Percentiles rank a stretch among this genome's conserved stretches.
phyloP scores from a whole-genome alignment of 805 yeast species.

The Myxozyma geophila region DNA sequence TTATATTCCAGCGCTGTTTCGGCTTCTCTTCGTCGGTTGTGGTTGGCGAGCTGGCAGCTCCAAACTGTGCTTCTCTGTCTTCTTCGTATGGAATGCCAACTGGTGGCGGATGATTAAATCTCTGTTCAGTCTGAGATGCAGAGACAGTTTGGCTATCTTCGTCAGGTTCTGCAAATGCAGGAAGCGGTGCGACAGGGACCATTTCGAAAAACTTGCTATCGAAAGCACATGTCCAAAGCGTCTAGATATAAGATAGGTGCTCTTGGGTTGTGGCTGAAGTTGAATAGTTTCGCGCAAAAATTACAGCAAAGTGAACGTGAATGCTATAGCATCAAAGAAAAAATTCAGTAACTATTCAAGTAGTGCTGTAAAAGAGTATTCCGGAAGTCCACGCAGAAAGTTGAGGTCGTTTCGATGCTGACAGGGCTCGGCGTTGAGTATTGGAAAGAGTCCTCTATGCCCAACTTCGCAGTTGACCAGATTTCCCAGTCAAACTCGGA shows the following conservation, averaged over 20 bases:
- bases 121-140: background rate
- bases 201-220: background rate
- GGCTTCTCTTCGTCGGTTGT: background rate
- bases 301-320: too few relatives aligned
- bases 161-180: background rate
- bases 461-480: too few relatives aligned
- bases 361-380: too few relatives aligned
- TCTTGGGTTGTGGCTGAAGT: background rate
- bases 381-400: too few relatives aligned
- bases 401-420: too few relatives aligned
- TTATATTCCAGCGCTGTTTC: background rate
- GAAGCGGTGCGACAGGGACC: background rate
- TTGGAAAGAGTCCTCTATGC: too few relatives aligned
- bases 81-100: constrained; percentile 4
- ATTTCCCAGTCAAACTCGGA: too few relatives aligned
- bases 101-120: background rate
- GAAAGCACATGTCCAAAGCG: background rate
- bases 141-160: background rate
- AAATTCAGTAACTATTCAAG: too few relatives aligned
- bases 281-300: too few relatives aligned
- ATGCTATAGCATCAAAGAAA: too few relatives aligned
- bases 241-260: background rate
- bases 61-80: background rate
- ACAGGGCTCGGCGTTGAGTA: too few relatives aligned
- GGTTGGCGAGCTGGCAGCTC: background rate